Base-by-base conservation (phyloP, 2,329 filamentous ascomycete species). In the Tolypocladium tropicale region DNA sequence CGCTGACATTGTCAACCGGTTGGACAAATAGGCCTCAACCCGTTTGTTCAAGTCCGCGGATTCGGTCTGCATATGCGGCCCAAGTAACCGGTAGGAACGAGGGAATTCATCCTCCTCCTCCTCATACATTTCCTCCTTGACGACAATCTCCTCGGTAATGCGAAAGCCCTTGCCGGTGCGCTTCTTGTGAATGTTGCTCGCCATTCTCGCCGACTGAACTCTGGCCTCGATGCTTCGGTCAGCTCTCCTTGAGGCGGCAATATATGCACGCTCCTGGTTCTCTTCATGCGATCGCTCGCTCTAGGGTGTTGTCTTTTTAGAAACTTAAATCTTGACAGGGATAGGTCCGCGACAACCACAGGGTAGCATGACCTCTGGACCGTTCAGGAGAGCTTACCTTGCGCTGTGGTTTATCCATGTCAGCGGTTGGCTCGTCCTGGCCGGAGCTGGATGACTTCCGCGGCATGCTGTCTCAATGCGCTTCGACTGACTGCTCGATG, bases 61-160 rank as follows among this genome's bases (percentile, higher is more conserved):
- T 18, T 74, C 75, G 2, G 81, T 85, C 61, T 83, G 78, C 57
- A 88, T 73, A 62, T 85, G 80, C 3, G 82, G 77, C 16, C 82
- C 82, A 34, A 90, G 73, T 16, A 83, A 75, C 57, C 83, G 78
- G 65, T 85, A 88, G 55, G 84, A 82, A 58, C 83, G 78, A 1
- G 86, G 84, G 28, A 89, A 68, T 56, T 92, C 88, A 62, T 95
- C 89, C 54, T 95, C 91, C 66, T 95, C 89, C 70, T 96, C 92
- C 66, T 96, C 91, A 67, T 96, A 96, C 90, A 96, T 95, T 69
- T 95, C 90, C 69, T 96, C 92, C 60, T 90, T 91, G 62, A 88
- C 77, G 14, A 96, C 91, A 30, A 94, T 91, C 65, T 94, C 82
- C 70, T 92, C 88, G 30, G 87, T 91, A 57, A 96, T 88, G 62